Evolutionary conservation across 805 yeast genomes (phyloP).

Genomic region (Jamesozyma lodderae): DNA sequence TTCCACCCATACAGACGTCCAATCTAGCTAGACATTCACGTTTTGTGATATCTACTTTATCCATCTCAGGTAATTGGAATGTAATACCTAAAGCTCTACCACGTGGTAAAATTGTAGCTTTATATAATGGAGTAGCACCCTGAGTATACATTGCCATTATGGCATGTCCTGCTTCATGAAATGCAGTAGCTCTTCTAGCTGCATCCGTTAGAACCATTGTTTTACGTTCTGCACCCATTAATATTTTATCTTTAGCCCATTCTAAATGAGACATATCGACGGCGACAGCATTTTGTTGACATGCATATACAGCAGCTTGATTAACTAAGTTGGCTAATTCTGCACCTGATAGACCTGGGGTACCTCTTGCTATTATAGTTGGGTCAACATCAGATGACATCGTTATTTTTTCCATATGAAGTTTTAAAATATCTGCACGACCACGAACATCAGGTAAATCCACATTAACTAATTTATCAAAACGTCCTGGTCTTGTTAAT

Average conservation of each 20-base stretch:
- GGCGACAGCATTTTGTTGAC: conserved; percentile 81
- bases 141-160: conserved; percentile 92
- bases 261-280: conserved; percentile 90
- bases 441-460: conserved; percentile 98
- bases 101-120: conserved; percentile 93
- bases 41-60: conserved; percentile 86
- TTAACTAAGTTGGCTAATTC: conserved; percentile 91
- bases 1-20: conserved; percentile 99
- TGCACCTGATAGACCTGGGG: conserved; percentile 98
- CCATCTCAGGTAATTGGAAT: conserved; percentile 97
- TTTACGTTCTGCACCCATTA: conserved; percentile 96
- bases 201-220: conserved; percentile 98
- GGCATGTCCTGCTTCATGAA: conserved; percentile 99
- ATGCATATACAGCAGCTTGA: conserved; percentile 96
- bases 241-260: conserved; percentile 98
- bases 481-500: conserved; percentile 94
- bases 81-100: conserved; percentile 96
- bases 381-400: conserved; percentile 80
- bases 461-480: conserved; percentile 90
- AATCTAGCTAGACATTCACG: conserved; percentile 82
- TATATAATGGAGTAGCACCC: conserved; percentile 91
- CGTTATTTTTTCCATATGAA: conserved; percentile 87
- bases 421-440: conserved; percentile 82
- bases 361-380: conserved; percentile 85
- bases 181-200: conserved; percentile 86